Evolutionary conservation across 73 alveolate genomes (phyloP).

Genomic region (Symbiodinium pilosum): DNA sequence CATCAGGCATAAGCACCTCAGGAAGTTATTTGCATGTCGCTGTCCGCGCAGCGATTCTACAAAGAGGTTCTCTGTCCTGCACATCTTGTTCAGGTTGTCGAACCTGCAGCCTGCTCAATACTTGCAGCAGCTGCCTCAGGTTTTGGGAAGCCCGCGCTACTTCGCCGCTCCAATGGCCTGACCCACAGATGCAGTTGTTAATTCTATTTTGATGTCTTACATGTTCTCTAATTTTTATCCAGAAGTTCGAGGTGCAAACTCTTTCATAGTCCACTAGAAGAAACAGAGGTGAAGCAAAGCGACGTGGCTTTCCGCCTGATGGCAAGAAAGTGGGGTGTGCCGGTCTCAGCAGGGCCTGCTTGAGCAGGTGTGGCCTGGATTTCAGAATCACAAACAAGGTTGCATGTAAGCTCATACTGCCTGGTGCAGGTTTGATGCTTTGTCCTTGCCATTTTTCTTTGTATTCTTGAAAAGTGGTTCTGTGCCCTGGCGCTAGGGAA

Average conservation of each 20-base stretch:
- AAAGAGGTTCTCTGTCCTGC: not conserved
- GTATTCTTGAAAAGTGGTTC: too few relatives aligned
- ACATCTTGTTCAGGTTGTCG: not conserved
- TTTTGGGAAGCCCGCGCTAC: not conserved
- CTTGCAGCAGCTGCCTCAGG: not conserved
- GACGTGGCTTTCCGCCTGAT: not conserved
- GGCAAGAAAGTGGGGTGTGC: not conserved
- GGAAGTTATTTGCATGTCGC: not conserved
- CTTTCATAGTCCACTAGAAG: too few relatives aligned
- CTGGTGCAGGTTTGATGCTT: too few relatives aligned
- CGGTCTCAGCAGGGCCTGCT: not conserved
- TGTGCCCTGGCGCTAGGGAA: too few relatives aligned
- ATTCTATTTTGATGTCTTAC: too few relatives aligned
- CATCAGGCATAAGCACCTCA: too few relatives aligned
- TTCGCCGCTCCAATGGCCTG: not conserved
- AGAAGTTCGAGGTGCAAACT: too few relatives aligned
- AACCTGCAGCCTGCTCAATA: not conserved
- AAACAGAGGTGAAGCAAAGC: not conserved
- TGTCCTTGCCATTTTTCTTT: too few relatives aligned
- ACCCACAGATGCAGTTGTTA: not conserved
- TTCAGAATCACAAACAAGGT: too few relatives aligned
- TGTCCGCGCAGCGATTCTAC: not conserved
- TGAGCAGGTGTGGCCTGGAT: too few relatives aligned
- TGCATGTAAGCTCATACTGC: too few relatives aligned
- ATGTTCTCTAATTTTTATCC: too few relatives aligned